Base-by-base conservation (phyloP, 2,329 filamentous ascomycete species). In the Epichloe glyceriae region DNA sequence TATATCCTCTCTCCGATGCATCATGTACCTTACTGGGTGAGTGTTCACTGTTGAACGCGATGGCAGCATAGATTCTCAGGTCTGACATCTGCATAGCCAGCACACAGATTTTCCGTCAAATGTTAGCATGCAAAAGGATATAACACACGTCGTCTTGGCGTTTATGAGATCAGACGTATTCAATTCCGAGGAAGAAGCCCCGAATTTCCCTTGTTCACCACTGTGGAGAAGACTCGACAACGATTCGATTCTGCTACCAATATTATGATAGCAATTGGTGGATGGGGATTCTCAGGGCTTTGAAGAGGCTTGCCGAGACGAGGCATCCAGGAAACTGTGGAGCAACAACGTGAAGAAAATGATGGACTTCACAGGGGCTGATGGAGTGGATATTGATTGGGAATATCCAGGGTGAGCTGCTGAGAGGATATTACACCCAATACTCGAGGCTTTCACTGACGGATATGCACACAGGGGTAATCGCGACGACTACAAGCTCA, bases 221-320 rank as follows among this genome's bases (percentile, higher is more conserved):
- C 70, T 2, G 69, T 82, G 2, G 59, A 62, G 3, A 61, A 70
- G 12, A 69, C 74, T 14, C 75, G 79, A 4, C 52, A 60, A 17
- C 66, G 70, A 50, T 80, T 83, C 53, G 64, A 65, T 6, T 53
- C 65, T 0, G 70, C 70, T 26, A 81, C 82, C 19, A 82, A 84
- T 56, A 65, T 88, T 20, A 75, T 84, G 68, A 73, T 88, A 38
- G 83, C 85, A 19, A 79, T 89, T 55, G 85, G 85, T 11, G 85
- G 85, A 49, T 89, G 85, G 84, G 0, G 82, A 87, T 53, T 81
- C 76, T 0, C 62, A 64, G 6, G 84, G 83, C 0, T 88, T 86
- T 59, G 73, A 75, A 0, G 63, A 62, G 10, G 83, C 75, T 0
- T 78, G 80, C 1, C 71, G 69, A 47, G 72, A 73, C 3, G 70